Evolutionary conservation across 1,284 basidiomycete genomes (phyloP), one percentile per base, ranked within the genome.

Genomic region (Waitea zeae): DNA sequence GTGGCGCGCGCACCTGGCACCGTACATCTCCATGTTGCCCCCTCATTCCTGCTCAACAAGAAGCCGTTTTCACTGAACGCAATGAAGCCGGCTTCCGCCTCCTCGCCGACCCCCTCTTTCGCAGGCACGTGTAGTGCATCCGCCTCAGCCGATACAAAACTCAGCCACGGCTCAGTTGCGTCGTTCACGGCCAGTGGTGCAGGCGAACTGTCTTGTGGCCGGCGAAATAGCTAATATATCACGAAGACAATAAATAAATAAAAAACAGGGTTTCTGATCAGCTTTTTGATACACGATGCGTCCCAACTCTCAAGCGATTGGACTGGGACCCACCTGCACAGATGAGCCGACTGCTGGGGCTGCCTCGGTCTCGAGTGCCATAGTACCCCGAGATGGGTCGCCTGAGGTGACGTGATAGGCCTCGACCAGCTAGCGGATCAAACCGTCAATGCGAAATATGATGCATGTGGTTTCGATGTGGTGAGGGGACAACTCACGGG

Each of bases 381-480:
- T 58, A 0, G 71, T 69, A 0, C 87, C 87, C 6, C 80, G 63
- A 15, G 70, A 72, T 0, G 82, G 84, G 50, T 86, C 84, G 1
- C 87, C 87, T 0, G 80, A 77, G 12, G 67, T 69, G 41, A 90
- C 78, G 37, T 52, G 58, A 44, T 67, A 67, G 14, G 75, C 53
- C 33, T 63, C 59, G 28, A 48, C 46, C 5, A 66, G 42, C 64
- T 69, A n/a, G 15, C 30, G 13, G 22, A 17, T 14, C 17, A 30
- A 14, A 22, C 12, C 19, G 34, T 33, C 11, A 22, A 32, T 32
- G 20, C 9, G 32, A 11, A 14, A 19, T 15, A 31, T 7, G 18
- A 7, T 14, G 27, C 2, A 1, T 3, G 24, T 17, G 5, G 12
- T 3, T 14, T 34, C 19, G 19, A 24, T 33, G 5, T 26, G 22